phyloP scores from a whole-genome alignment of 305 asterid genomes.

The Fraxinus paxiana region DNA sequence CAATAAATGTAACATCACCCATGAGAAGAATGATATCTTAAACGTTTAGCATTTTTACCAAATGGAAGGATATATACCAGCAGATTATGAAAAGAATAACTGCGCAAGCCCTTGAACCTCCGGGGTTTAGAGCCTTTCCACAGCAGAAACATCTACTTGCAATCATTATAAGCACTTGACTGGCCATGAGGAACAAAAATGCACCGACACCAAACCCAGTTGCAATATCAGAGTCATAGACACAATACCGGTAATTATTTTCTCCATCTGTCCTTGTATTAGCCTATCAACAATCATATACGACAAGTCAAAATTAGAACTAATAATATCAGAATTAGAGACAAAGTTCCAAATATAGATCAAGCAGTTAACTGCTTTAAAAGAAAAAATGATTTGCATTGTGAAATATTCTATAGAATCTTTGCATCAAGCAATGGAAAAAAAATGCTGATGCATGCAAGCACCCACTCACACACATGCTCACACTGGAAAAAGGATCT shows the following conservation, averaged over 20 bases:
- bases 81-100: constrained; percentile 73
- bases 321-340: neutral
- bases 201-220: constrained; percentile 92
- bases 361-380: neutral
- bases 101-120: constrained; percentile 90
- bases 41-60: neutral
- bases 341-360: neutral
- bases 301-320: constrained; percentile 1
- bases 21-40: neutral
- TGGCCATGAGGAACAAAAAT: constrained; percentile 66
- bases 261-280: constrained; percentile 34
- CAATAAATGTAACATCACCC: neutral
- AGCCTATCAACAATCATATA: constrained; percentile 44
- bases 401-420: neutral
- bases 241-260: constrained; percentile 41
- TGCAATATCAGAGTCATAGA: constrained; percentile 75
- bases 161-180: constrained; percentile 65
- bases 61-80: constrained; percentile 46
- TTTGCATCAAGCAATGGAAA: neutral
- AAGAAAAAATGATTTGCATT: neutral
- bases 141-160: constrained; percentile 89
- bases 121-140: constrained; percentile 72
- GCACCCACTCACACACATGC: neutral
- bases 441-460: neutral
- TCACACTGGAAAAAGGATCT: neutral